Evolutionary conservation across 2,329 filamentous ascomycete species (phyloP), one percentile per base, ranked within the genome.

Genomic region (Paraconiothyrium brasiliense): DNA sequence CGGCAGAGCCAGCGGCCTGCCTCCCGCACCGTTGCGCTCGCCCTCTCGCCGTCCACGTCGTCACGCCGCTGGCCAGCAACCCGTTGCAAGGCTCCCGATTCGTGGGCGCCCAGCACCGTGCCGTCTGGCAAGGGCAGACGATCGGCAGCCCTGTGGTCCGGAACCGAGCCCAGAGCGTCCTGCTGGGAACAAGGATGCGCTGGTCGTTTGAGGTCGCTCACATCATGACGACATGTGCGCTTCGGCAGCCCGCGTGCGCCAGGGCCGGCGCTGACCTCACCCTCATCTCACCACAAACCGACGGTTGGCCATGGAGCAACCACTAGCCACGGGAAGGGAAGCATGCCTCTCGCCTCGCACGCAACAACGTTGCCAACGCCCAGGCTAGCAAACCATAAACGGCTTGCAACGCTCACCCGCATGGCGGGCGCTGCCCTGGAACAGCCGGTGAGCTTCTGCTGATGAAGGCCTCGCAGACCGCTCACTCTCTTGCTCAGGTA

Each of bases 221-320:
- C 62, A 76, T 74, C 71, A 77, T 76, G 73, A 76, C 75, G 75
- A 73, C 62, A 72, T 20, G 20, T 20, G 20, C 20, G 20, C 20
- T 20, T 20, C 20, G 20, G 20, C 20, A 20, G 20, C 20, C 20
- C 20, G 20, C 65, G 67, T 67, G 66, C 66, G 47, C 13, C 43
- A 22, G 35, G 35, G 50, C 39, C 39, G 14, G n/a, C 4, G 39
- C 52, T 55, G 24, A 55, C 41, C 7, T 41, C 39, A n/a, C 39
- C 27, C 39, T 41, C 44, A 50, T 39, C 52, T 20, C 20, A 20
- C 20, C 20, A 20, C 20, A 20, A 20, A 43, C 58, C 47, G 47
- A 35, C 37, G 58, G 22, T 20, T 34, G 32, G 14, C 47, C 27
- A 51, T 3, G 39, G 32, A 34, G 47, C 24, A 13, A 6, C 14